These are phyloP conservation scores for Saccharomyces hybrid DNA, from an alignment of 1,139 yeast species.

Conservation along the genomic window DNA sequence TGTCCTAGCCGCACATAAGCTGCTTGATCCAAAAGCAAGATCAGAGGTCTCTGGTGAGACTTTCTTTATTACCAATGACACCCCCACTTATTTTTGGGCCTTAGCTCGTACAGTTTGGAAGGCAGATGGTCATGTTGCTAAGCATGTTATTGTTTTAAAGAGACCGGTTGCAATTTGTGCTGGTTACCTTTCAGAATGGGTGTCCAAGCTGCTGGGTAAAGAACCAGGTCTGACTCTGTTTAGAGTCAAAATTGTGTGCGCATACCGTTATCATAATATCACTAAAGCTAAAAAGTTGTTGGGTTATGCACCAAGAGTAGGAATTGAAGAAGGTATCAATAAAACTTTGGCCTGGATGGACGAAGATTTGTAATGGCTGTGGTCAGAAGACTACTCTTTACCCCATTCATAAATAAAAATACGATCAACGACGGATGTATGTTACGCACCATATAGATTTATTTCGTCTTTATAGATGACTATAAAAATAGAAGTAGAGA, in stretches of 20 bases:
- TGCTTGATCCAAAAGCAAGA: slow-evolving; percentile 41
- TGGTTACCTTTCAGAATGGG: slow-evolving; percentile 72
- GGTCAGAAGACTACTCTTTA: not conserved
- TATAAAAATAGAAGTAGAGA: too few species aligned
- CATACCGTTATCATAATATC: slow-evolving; percentile 91
- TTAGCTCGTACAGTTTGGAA: slow-evolving; percentile 96
- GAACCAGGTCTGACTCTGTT: slow-evolving; percentile 94
- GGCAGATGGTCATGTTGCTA: slow-evolving; percentile 80
- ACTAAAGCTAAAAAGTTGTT: slow-evolving; percentile 71
- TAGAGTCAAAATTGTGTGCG: slow-evolving; percentile 87
- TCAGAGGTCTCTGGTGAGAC: slow-evolving; percentile 67
- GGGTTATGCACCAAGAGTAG: slow-evolving; percentile 76
- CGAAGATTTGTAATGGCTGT: slow-evolving; percentile 35
- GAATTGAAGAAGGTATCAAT: slow-evolving; percentile 72
- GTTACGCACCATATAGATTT: not conserved
- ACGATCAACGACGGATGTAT: not conserved
- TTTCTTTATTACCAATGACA: slow-evolving; percentile 86
- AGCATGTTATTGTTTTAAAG: slow-evolving; percentile 57
- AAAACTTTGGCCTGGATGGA: slow-evolving; percentile 85
- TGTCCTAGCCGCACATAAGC: slow-evolving; percentile 77
- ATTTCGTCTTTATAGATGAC: not conserved
- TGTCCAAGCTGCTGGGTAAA: slow-evolving; percentile 61
- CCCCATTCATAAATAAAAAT: not conserved
- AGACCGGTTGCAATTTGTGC: slow-evolving; percentile 67
- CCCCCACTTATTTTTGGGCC: slow-evolving; percentile 96